These are phyloP conservation scores for Cryoendolithus antarcticus DNA, from an alignment of 2,329 filamentous ascomycete genomes.

Conservation along the genomic window DNA sequence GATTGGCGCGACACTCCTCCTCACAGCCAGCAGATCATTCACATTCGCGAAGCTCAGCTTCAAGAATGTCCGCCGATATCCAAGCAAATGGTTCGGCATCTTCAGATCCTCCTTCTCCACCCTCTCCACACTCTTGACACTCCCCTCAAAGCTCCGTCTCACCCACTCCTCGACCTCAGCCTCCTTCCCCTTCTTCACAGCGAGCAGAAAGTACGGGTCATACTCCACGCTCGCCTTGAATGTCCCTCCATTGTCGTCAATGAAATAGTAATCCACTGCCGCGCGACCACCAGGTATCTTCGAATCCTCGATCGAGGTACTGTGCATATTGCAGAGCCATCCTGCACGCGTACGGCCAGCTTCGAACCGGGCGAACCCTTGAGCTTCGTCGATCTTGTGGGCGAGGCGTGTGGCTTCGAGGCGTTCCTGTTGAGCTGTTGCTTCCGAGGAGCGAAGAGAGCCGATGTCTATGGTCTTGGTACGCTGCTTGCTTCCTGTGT, in stretches of 20 bases:
- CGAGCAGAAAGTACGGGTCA: constrained; percentile 90
- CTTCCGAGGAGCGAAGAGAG: constrained; percentile 62
- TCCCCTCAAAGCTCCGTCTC: constrained; percentile 62
- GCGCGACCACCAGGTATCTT: constrained; percentile 73
- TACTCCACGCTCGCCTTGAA: constrained; percentile 97
- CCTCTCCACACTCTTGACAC: constrained; percentile 64
- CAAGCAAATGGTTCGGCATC: constrained; percentile 79
- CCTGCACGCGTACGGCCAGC: constrained; percentile 73
- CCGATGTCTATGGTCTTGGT: constrained; percentile 71
- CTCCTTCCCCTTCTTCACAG: constrained; percentile 77
- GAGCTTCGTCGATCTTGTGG: constrained; percentile 81
- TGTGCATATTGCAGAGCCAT: constrained; percentile 92
- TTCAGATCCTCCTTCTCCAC: constrained; percentile 82
- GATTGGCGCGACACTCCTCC: constrained; percentile 74
- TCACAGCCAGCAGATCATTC: constrained; percentile 68
- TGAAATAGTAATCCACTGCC: constrained; percentile 93
- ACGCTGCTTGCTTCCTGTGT: constrained; percentile 30
- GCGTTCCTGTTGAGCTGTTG: constrained; percentile 84
- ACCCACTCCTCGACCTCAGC: constrained; percentile 94
- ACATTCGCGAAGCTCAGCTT: constrained; percentile 83
- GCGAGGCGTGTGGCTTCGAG: constrained; percentile 74
- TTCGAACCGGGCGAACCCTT: constrained; percentile 90
- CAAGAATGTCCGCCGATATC: constrained; percentile 78
- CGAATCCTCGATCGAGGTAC: constrained; percentile 74
- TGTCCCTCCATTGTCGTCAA: constrained; percentile 73